Evolutionary conservation across 257 asterid species (phyloP), one percentile per base, ranked within the genome.

Genomic region (Orobanche coerulescens): DNA sequence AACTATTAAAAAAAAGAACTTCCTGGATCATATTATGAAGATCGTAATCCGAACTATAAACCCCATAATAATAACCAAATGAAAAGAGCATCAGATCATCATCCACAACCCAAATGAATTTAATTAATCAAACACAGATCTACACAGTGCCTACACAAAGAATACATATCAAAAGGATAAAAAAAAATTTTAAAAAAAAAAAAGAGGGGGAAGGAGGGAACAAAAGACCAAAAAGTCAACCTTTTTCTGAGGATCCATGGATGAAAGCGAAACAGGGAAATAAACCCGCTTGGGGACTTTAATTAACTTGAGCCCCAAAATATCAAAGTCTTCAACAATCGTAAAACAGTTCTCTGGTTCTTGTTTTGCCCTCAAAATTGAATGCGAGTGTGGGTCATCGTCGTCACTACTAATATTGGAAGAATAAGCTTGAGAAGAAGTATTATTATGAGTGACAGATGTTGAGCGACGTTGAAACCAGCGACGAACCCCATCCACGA

Each of bases 401-500:
- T 5, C 49, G 56, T 46, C 63, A 52, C 51, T 66, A 52, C 51
- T 60, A 66, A 34, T 61, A 70, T 58, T 68, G 72, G 72, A 58
- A 68, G 81, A 31, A n/a, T n/a, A n/a, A 31, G 68, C 37, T 18
- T 47, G 15, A 47, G 68, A 63, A 51, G 73, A 10, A 20, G 16
- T 20, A 8, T 20, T 20, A 22, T 31, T 57, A 42, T 68, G 42
- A 52, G 76, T 24, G 65, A 58, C 64, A 23, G 78, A 59, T 16
- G 77, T 33, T 25, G 77, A 31, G 67, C 81, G 79, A 65, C 92
- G 78, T 14, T 84, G 90, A 56, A 86, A 88, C 90, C 75, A 82
- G 65, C 84, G 86, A 82, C 94, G 88, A 78, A 92, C 84, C 43
- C 85, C 87, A 60, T 88, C 95, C 90, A 92, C 94, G 63, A 92